Percentiles rank a stretch among this genome's conserved stretches.
Conservation (phyloP, 768 basidiomycete species). For the Calocera cornea region DNA sequence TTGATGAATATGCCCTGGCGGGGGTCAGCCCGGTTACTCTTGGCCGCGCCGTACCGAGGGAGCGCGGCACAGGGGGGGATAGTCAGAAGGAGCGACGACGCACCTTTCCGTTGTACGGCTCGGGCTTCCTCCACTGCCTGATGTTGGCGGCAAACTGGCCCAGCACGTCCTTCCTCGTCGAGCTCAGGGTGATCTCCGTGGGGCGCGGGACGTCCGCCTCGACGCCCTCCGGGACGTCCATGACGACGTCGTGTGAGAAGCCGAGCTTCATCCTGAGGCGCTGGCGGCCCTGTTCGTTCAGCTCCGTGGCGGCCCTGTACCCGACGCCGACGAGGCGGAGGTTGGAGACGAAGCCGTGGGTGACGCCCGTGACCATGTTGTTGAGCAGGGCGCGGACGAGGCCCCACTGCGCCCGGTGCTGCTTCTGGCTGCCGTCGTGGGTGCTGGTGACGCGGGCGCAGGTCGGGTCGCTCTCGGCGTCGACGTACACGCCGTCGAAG, state of each 20-base stretch:
- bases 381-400: constrained; percentile 76
- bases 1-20: constrained; percentile 89
- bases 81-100: constrained; percentile 22
- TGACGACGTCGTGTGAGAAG: constrained; percentile 73
- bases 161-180: constrained; percentile 77
- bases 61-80: too few relatives aligned
- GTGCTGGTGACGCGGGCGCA: not conserved
- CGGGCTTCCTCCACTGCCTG: constrained; percentile 71
- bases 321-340: constrained; percentile 90
- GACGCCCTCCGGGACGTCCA: constrained; percentile 72
- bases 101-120: constrained; percentile 97
- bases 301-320: constrained; percentile 75
- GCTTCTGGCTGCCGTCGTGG: constrained; percentile 26
- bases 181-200: constrained; percentile 69
- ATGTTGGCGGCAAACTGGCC: constrained; percentile 83
- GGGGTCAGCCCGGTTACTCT: not conserved
- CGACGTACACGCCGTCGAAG: not conserved
- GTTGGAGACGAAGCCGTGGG: constrained; percentile 70
- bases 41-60: constrained; percentile 6
- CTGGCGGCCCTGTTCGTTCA: constrained; percentile 45
- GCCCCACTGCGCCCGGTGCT: constrained; percentile 91
- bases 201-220: constrained; percentile 65
- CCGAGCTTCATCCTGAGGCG: constrained; percentile 85
- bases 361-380: constrained; percentile 84
- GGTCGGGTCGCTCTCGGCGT: not conserved